Percentiles rank a stretch among this genome's conserved stretches.
These are phyloP conservation scores for Rhodosporidiobolus sp. DNA, from an alignment of 768 basidiomycete genomes.

Conservation along the genomic window DNA sequence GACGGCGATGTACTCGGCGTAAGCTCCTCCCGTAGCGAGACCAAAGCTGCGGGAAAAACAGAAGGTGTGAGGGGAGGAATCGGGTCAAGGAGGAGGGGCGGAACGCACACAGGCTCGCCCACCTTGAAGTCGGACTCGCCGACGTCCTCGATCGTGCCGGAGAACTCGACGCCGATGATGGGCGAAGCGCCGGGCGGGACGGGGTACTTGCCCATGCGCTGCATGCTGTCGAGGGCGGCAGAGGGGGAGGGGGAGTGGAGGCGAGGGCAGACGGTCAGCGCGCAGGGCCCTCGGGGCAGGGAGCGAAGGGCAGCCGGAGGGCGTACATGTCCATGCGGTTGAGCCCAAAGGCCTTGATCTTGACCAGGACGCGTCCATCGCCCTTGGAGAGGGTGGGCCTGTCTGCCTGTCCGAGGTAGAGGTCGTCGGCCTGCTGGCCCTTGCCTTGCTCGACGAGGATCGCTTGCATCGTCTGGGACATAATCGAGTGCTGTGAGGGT, in stretches of 20 bases:
- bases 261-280: not conserved
- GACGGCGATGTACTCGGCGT: slow-evolving; percentile 55
- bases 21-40: slow-evolving; percentile 42
- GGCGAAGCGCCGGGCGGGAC: slow-evolving; percentile 39
- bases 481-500: not conserved
- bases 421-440: slow-evolving; percentile 10
- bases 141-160: slow-evolving; percentile 38
- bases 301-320: too few species aligned
- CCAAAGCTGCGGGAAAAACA: slow-evolving; percentile 35
- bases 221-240: too few species aligned
- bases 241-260: not conserved
- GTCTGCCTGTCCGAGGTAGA: slow-evolving; percentile 39
- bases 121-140: slow-evolving; percentile 25
- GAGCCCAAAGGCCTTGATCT: slow-evolving; percentile 43
- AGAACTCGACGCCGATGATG: slow-evolving; percentile 45
- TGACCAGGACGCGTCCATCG: slow-evolving; percentile 38
- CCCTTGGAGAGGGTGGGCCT: slow-evolving; percentile 31
- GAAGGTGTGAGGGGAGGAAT: not conserved
- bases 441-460: slow-evolving; percentile 34
- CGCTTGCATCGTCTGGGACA: slow-evolving; percentile 8
- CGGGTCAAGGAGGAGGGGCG: not conserved
- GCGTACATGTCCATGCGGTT: slow-evolving; percentile 37
- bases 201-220: slow-evolving; percentile 33
- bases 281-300: not conserved
- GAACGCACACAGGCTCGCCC: slow-evolving; percentile 41